A percentile compares a stretch with the other conserved stretches of the same genome.
phyloP scores from a whole-genome alignment of 768 basidiomycete genomes.

The Sarcodon sp. region DNA sequence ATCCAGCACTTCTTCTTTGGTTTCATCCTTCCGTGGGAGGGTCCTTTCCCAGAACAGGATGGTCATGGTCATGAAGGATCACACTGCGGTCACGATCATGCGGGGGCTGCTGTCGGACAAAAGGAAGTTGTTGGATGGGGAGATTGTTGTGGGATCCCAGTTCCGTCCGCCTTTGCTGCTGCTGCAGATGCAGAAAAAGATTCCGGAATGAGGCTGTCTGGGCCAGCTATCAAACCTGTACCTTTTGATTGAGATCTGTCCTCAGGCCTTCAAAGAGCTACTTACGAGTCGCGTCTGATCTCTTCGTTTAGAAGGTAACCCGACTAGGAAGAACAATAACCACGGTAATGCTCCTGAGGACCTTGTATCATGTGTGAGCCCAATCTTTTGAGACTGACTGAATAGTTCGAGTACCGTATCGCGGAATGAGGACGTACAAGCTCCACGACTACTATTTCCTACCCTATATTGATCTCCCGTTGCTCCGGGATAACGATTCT shows the following conservation, averaged over 20 bases:
- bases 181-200: constrained; percentile 47
- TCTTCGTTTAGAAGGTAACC: no score
- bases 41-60: constrained; percentile 29
- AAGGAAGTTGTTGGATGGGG: constrained; percentile 61
- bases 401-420: no score
- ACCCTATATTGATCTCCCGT: no score
- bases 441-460: no score
- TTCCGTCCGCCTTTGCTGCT: constrained; percentile 64
- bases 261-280: no score
- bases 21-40: constrained; percentile 58
- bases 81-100: constrained; percentile 39
- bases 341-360: no score
- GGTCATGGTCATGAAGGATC: constrained; percentile 20
- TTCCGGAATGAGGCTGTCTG: constrained; percentile 27
- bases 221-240: constrained; percentile 60
- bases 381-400: no score
- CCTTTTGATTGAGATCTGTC: constrained; percentile 50
- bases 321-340: no score
- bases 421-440: no score
- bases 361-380: no score
- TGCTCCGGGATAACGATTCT: no score
- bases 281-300: no score
- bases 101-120: constrained; percentile 24
- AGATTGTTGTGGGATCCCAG: constrained; percentile 84
- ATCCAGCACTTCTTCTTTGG: constrained; percentile 96